Evolutionary conservation across 331 rosid species (phyloP), one percentile per base, ranked within the genome.

Genomic region (Quercus lobata): DNA sequence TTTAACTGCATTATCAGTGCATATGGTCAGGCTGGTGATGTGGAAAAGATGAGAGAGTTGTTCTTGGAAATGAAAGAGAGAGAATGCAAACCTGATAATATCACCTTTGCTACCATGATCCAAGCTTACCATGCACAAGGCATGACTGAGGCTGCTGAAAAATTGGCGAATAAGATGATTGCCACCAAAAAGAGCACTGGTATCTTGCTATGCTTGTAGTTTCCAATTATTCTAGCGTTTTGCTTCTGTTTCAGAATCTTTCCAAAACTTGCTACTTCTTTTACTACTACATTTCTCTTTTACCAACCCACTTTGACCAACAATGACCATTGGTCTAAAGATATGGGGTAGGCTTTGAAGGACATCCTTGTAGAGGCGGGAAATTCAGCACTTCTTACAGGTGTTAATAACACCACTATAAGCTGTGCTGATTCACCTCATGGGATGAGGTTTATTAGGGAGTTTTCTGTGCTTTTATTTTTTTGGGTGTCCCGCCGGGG

Each of bases 1-100:
- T 91, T 90, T 75, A 92, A 94, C 81, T 87, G 98, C 84, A 63
- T 84, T 69, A 92, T 94, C 72, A 86, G 81, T 22, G 92, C 94
- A 41, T 92, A 94, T 82, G 93, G 94, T 58, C 92, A 57, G 70
- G 89, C 81, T 71, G 97, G 97, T 24, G 86, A 94, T 79, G 65
- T 92, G 69, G 71, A 83, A 75, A 94, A 81, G 83, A 91, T 91
- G 92, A 82, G 82, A 3, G 88, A 87, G 54, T 73, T 90, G 69
- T 92, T 92, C 86, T 76, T 81, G 87, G 83, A 72, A 56, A 94
- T 94, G 98, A 88, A 77, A 83, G 97, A 87, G 60, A 87, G 87
- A 60, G 83, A 84, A 53, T 92, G 95, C 77, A 81, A 74, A 73
- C 97, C 98, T 27, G 95, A 94, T 74, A 76, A 35, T 75, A 77